Percentiles rank a stretch among this genome's conserved stretches.
phyloP scores from a whole-genome alignment of 106 monocot genomes.

The Dactylorhiza incarnata region DNA sequence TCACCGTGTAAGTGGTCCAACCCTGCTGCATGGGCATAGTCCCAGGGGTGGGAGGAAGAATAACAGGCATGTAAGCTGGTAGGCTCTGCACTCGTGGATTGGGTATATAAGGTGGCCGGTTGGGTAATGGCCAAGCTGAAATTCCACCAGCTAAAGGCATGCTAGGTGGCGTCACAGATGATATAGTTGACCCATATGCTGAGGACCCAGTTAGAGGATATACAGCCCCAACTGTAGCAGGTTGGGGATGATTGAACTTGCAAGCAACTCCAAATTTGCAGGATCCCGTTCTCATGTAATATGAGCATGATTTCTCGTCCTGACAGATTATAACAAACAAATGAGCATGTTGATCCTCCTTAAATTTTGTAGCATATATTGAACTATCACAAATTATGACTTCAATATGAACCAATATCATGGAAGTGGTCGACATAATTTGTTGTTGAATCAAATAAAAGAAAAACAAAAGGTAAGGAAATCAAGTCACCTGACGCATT shows the following conservation, averaged over 20 bases:
- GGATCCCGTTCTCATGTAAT: slow-evolving; percentile 69
- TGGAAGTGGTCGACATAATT: not conserved
- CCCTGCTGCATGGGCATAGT: slow-evolving; percentile 43
- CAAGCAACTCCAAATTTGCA: slow-evolving; percentile 73
- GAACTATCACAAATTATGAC: not conserved
- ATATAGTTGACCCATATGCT: slow-evolving; percentile 26
- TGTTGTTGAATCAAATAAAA: not conserved
- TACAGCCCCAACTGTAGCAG: slow-evolving; percentile 23
- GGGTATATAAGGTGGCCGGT: slow-evolving; percentile 30
- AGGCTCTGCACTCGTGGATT: slow-evolving; percentile 36
- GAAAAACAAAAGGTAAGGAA: not conserved
- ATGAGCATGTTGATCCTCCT: not conserved
- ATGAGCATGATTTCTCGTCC: slow-evolving; percentile 71
- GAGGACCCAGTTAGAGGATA: slow-evolving; percentile 26
- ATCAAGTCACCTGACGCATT: slow-evolving; percentile 56
- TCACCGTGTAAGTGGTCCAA: slow-evolving; percentile 67
- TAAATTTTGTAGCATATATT: not conserved
- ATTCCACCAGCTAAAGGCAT: slow-evolving; percentile 43
- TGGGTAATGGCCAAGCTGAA: slow-evolving; percentile 40
- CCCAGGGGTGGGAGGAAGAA: slow-evolving; percentile 41
- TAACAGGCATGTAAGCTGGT: slow-evolving; percentile 42
- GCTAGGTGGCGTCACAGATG: slow-evolving; percentile 31
- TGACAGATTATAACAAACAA: slow-evolving; percentile 12
- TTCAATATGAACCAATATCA: not conserved
- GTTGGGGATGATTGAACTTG: slow-evolving; percentile 74